Evolutionary conservation across 768 basidiomycete genomes (phyloP).

Genomic region (Lactifluus rugatus): DNA sequence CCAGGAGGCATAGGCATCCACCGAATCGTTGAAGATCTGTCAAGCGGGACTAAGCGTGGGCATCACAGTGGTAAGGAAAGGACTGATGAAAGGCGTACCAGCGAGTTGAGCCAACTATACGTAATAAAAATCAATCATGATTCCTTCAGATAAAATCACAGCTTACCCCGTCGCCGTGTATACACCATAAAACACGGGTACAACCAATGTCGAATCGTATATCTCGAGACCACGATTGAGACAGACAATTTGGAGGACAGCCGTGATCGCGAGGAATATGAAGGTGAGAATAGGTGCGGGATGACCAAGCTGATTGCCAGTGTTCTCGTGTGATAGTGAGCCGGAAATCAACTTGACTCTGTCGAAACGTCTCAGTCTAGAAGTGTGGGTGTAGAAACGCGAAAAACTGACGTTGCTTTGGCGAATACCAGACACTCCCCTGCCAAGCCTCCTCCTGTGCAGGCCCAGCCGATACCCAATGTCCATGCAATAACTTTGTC

Average conservation of each 20-base stretch:
- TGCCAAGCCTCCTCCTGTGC: slow-evolving; percentile 82
- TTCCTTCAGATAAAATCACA: not conserved
- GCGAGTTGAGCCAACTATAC: slow-evolving; percentile 49
- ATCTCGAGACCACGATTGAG: slow-evolving; percentile 83
- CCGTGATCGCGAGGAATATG: slow-evolving; percentile 49
- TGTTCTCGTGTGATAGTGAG: slow-evolving; percentile 66
- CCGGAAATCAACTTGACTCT: slow-evolving; percentile 78
- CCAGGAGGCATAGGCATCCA: slow-evolving; percentile 82
- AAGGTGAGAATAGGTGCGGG: slow-evolving; percentile 68
- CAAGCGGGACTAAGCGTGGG: not conserved
- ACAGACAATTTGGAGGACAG: slow-evolving; percentile 84
- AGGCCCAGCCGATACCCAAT: slow-evolving; percentile 90
- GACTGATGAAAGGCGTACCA: slow-evolving; percentile 24
- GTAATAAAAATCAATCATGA: not conserved
- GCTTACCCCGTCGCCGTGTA: slow-evolving; percentile 75
- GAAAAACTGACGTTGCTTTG: slow-evolving; percentile 48
- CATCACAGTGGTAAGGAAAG: not conserved
- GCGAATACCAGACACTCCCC: slow-evolving; percentile 86
- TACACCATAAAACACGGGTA: slow-evolving; percentile 90
- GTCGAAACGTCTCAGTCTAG: slow-evolving; percentile 7
- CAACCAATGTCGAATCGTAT: slow-evolving; percentile 85
- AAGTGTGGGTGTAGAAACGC: not conserved
- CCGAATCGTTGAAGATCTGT: slow-evolving; percentile 74
- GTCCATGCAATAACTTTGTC: slow-evolving; percentile 86
- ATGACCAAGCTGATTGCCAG: slow-evolving; percentile 83